Evolutionary conservation across 2,329 filamentous ascomycete species (phyloP).

Genomic region (Diaporthe amygdali): DNA sequence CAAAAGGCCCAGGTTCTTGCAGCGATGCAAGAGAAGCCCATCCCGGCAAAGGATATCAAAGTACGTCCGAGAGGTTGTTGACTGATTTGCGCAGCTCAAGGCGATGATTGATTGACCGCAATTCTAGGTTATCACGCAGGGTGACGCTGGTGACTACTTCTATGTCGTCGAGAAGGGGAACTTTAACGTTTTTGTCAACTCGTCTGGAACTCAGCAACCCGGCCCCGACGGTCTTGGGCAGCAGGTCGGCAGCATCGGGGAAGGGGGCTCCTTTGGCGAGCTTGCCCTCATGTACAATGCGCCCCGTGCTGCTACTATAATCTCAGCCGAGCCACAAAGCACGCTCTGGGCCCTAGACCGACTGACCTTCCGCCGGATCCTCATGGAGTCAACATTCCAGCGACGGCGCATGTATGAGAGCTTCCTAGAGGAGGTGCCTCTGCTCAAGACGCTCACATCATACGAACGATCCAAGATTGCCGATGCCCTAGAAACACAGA

Average conservation of each 20-base stretch:
- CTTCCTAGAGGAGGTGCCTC: slow-evolving; percentile 91
- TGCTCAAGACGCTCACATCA: slow-evolving; percentile 80
- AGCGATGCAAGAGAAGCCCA: slow-evolving; percentile 91
- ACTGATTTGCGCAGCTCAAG: not conserved
- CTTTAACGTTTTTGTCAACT: slow-evolving; percentile 92
- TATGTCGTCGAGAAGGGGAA: slow-evolving; percentile 92
- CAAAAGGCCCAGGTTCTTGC: slow-evolving; percentile 86
- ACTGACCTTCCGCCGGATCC: slow-evolving; percentile 93
- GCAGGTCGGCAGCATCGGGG: slow-evolving; percentile 81
- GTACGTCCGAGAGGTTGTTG: slow-evolving; percentile 41
- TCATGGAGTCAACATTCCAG: slow-evolving; percentile 98
- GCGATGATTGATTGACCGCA: slow-evolving; percentile 18
- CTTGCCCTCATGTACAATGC: slow-evolving; percentile 98
- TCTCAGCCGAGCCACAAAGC: slow-evolving; percentile 78
- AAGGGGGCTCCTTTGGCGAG: slow-evolving; percentile 95
- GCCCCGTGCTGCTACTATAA: slow-evolving; percentile 90
- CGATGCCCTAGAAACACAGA: slow-evolving; percentile 90
- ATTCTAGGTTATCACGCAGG: slow-evolving; percentile 86
- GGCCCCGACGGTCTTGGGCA: slow-evolving; percentile 82
- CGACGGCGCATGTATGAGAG: slow-evolving; percentile 96
- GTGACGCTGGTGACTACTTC: slow-evolving; percentile 95
- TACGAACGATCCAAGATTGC: slow-evolving; percentile 98
- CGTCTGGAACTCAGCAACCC: slow-evolving; percentile 75
- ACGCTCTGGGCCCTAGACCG: slow-evolving; percentile 95
- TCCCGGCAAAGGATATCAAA: slow-evolving; percentile 86